These are phyloP conservation scores for Cyclotella kingstonii DNA, from an alignment of 108 stramenopile genomes.

Conservation along the genomic window DNA sequence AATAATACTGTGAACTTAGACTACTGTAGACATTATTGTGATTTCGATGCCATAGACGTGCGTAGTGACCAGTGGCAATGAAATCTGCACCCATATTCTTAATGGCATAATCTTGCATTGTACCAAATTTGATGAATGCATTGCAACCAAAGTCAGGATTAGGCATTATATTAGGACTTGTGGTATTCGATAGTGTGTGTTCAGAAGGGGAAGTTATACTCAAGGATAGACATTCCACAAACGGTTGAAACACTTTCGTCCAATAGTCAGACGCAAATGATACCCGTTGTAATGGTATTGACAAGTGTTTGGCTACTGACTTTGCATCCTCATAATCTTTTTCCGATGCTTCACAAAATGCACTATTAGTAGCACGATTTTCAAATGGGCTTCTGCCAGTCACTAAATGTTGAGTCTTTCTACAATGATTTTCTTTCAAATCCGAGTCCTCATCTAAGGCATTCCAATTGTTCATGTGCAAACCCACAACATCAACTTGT, in stretches of 20 bases:
- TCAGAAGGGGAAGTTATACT: not conserved
- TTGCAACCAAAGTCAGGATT: constrained; percentile 96
- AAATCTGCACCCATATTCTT: constrained; percentile 48
- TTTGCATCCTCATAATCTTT: constrained; percentile 83
- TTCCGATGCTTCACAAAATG: constrained; percentile 47
- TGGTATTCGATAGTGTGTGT: not conserved
- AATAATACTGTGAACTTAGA: not conserved
- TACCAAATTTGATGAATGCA: constrained; percentile 90
- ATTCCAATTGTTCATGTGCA: constrained; percentile 93
- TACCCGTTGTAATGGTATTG: constrained; percentile 70
- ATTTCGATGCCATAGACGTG: constrained; percentile 66
- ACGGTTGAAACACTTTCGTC: constrained; percentile 92
- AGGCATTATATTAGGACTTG: constrained; percentile 58
- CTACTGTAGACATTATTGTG: not conserved
- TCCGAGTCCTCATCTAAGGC: constrained; percentile 61
- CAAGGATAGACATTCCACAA: constrained; percentile 54
- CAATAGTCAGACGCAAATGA: constrained; percentile 89
- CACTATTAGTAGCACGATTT: constrained; percentile 4
- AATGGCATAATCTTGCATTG: constrained; percentile 68
- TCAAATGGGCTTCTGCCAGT: not conserved
- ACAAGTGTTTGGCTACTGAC: constrained; percentile 71
- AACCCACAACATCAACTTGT: constrained; percentile 54
- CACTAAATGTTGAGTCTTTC: not conserved
- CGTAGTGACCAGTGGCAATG: constrained; percentile 94
- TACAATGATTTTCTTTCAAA: not conserved